phyloP scores from a whole-genome alignment of 2,329 filamentous ascomycete genomes.

The Aspergillus clavatus region DNA sequence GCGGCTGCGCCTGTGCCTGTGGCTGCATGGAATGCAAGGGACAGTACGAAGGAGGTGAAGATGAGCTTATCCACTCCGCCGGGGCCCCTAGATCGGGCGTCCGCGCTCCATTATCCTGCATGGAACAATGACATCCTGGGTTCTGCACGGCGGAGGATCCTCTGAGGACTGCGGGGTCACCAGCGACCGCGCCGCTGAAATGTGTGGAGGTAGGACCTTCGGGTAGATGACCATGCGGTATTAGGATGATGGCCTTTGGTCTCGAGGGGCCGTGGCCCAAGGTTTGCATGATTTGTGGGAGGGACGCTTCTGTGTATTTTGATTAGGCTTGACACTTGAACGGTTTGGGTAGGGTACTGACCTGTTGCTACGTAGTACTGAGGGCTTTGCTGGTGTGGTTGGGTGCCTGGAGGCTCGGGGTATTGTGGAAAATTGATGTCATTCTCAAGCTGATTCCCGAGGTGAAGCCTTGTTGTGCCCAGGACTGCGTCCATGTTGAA shows the following conservation, averaged over 20 bases:
- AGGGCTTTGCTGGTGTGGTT: neutral
- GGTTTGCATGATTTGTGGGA: conserved; percentile 18
- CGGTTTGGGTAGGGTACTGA: too few species aligned
- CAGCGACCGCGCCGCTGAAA: neutral
- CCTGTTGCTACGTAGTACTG: conserved; percentile 10
- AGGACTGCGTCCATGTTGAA: neutral
- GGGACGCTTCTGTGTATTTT: conserved; percentile 14
- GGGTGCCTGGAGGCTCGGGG: neutral
- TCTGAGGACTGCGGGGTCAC: neutral
- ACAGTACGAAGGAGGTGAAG: neutral
- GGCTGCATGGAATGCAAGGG: conserved; percentile 7
- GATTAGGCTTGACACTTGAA: too few species aligned
- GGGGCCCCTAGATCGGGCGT: neutral
- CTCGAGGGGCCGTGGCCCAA: conserved; percentile 5
- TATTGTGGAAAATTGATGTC: neutral
- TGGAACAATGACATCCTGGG: neutral
- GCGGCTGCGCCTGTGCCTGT: neutral
- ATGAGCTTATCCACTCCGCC: neutral
- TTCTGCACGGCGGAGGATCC: neutral
- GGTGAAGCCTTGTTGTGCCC: neutral
- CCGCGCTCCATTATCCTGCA: neutral
- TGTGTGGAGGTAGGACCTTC: neutral
- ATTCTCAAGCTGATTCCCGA: neutral
- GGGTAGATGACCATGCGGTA: conserved; percentile 3
- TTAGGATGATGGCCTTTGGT: conserved; percentile 15